A percentile compares a stretch with the other conserved stretches of the same genome.
These are phyloP conservation scores for Cucurbita argyrosperma DNA, from an alignment of 306 rosid species.

Conservation along the genomic window DNA sequence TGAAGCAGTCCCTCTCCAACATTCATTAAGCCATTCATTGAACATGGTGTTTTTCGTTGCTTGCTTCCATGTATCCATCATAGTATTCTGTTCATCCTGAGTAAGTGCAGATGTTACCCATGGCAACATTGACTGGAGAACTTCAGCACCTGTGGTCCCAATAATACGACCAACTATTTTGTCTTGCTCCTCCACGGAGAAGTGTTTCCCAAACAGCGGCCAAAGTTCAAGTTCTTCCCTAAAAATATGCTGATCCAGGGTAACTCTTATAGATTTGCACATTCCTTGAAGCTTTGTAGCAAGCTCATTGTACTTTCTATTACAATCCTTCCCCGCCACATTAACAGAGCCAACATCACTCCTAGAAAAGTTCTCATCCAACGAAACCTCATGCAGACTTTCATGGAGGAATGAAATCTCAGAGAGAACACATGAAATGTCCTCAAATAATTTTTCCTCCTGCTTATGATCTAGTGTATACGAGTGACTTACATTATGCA, in stretches of 20 bases:
- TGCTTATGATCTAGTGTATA: conserved; percentile 90
- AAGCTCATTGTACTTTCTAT: conserved; percentile 64
- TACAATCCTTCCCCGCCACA: conserved; percentile 21
- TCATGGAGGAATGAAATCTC: conserved; percentile 82
- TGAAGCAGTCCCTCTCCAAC: conserved; percentile 75
- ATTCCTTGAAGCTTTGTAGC: conserved; percentile 98
- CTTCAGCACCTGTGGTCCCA: conserved; percentile 99
- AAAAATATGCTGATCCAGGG: conserved; percentile 91
- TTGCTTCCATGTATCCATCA: conserved; percentile 99
- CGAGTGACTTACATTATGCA: conserved; percentile 96
- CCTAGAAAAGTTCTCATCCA: conserved; percentile 28
- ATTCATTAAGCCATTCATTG: conserved; percentile 94
- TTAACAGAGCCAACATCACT: conserved; percentile 20
- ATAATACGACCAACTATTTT: conserved; percentile 89
- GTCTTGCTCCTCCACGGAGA: conserved; percentile 95
- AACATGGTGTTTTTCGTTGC: conserved; percentile 98
- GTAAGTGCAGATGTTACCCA: conserved; percentile 99
- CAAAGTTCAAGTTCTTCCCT: conserved; percentile 97
- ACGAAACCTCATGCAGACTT: conserved; percentile 28
- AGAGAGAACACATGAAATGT: conserved; percentile 62
- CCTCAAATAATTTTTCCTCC: conserved; percentile 87
- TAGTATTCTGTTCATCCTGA: conserved; percentile 85
- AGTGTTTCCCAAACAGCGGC: conserved; percentile 90
- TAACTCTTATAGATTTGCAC: conserved; percentile 88
- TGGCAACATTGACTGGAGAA: conserved; percentile 96